Percentiles rank a stretch among this genome's conserved stretches.
Conservation (phyloP, 208 protist species). For the Acanthamoeba sp. region DNA sequence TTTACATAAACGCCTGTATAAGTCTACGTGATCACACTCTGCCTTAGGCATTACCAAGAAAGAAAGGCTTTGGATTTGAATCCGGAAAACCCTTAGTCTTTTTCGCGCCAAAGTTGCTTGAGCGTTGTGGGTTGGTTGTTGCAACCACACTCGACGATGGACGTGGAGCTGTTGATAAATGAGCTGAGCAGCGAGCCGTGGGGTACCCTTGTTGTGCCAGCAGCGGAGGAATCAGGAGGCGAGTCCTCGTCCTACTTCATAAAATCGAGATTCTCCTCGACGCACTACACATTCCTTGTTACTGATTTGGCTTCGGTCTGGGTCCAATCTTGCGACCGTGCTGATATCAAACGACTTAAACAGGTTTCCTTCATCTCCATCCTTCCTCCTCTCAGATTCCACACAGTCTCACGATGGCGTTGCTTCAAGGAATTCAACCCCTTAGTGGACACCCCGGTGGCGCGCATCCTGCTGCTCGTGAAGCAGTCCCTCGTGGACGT, state of each 20-base stretch:
- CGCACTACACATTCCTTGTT: background rate
- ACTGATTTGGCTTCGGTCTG: slow-evolving; percentile 19
- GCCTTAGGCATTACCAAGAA: too few relatives aligned
- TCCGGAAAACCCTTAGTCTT: too few relatives aligned
- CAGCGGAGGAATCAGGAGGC: background rate
- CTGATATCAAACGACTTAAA: slow-evolving; percentile 7
- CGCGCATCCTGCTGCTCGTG: slow-evolving; percentile 7
- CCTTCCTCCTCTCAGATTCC: background rate
- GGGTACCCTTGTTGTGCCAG: background rate
- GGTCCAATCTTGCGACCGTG: slow-evolving; percentile 7
- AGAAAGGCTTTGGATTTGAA: too few relatives aligned
- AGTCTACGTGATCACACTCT: too few relatives aligned
- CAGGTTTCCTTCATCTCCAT: background rate
- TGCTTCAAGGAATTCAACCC: slow-evolving; percentile 33
- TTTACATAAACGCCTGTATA: background rate
- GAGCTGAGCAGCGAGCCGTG: slow-evolving; percentile 17
- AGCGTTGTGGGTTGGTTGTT: too few relatives aligned
- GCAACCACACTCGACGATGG: background rate
- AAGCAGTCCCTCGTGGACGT: slow-evolving; percentile 17
- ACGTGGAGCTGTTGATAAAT: background rate
- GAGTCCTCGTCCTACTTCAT: slow-evolving; percentile 7
- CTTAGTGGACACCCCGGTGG: background rate
- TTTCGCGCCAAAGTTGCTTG: too few relatives aligned
- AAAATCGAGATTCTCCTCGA: slow-evolving; percentile 3
- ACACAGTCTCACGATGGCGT: background rate